Evolutionary conservation across 1,284 basidiomycete species (phyloP).

Genomic region (Heterobasidion occidentale): DNA sequence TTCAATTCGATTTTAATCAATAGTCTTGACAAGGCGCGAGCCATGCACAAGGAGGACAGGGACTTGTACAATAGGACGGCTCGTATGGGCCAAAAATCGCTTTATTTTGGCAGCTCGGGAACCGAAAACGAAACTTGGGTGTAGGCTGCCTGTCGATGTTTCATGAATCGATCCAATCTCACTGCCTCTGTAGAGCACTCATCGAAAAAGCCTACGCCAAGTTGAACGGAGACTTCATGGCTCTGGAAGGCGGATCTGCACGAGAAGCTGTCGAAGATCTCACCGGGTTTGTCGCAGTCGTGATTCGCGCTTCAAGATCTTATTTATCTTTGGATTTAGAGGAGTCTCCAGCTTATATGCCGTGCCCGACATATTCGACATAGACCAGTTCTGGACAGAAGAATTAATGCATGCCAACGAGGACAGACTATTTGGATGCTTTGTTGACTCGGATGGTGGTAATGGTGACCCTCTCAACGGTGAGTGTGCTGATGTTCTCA

Average conservation of each 20-base stretch:
- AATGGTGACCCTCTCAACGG: neutral
- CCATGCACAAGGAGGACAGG: neutral
- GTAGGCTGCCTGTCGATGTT: neutral
- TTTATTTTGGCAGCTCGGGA: neutral
- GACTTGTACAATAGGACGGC: neutral
- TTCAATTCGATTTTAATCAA: neutral
- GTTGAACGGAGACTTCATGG: neutral
- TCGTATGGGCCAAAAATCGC: neutral
- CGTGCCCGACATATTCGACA: neutral
- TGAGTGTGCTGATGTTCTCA: neutral
- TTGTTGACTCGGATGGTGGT: neutral
- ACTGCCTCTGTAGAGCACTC: neutral
- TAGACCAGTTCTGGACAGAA: neutral
- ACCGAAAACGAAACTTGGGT: neutral
- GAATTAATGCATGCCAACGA: neutral
- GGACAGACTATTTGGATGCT: neutral
- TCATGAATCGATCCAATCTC: neutral
- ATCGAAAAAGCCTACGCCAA: neutral
- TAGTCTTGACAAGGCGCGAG: neutral
- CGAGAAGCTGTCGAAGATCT: neutral
- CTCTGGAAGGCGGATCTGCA: neutral
- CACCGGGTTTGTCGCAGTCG: neutral
- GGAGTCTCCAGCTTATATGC: neutral
- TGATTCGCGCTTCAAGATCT: too few relatives aligned
- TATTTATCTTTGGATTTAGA: neutral